These are phyloP conservation scores for Hordeum pubiflorum DNA, from an alignment of 202 grass and related monocot genomes.

Conservation along the genomic window DNA sequence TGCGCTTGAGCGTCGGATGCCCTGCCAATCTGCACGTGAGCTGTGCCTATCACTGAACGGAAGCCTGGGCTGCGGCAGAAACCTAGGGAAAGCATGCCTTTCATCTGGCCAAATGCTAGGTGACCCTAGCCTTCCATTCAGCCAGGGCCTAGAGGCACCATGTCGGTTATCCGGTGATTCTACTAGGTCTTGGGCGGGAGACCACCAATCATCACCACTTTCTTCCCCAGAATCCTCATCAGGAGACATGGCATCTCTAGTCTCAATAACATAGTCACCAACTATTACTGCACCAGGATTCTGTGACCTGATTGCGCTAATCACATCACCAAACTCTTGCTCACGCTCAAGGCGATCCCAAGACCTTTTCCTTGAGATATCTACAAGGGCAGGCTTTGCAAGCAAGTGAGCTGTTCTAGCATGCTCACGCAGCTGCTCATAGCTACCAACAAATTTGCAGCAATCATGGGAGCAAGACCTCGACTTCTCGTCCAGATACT, in stretches of 20 bases:
- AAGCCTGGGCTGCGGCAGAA: conserved; percentile 21
- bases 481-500: conserved; percentile 62
- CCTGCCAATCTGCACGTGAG: conserved; percentile 31
- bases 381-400: conserved; percentile 53
- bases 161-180: conserved; percentile 20
- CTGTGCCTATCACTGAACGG: conserved; percentile 16
- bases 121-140: conserved; percentile 15
- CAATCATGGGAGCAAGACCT: conserved; percentile 63
- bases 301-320: conserved; percentile 82
- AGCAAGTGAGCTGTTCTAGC: conserved; percentile 57
- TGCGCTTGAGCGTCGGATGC: neutral
- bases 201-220: conserved; percentile 36
- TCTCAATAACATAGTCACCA: conserved; percentile 86
- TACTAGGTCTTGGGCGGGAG: conserved; percentile 1
- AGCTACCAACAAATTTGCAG: conserved; percentile 71
- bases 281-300: conserved; percentile 81
- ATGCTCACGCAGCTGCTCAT: conserved; percentile 74
- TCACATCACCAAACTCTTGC: conserved; percentile 71
- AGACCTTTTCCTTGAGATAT: conserved; percentile 57
- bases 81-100: conserved; percentile 15
- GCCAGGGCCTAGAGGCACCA: conserved; percentile 21
- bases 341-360: conserved; percentile 76
- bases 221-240: conserved; percentile 37
- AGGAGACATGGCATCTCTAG: conserved; percentile 38
- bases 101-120: conserved; percentile 28